Evolutionary conservation across 208 protist species (phyloP).

Genomic region (Crithidia mellificae): DNA sequence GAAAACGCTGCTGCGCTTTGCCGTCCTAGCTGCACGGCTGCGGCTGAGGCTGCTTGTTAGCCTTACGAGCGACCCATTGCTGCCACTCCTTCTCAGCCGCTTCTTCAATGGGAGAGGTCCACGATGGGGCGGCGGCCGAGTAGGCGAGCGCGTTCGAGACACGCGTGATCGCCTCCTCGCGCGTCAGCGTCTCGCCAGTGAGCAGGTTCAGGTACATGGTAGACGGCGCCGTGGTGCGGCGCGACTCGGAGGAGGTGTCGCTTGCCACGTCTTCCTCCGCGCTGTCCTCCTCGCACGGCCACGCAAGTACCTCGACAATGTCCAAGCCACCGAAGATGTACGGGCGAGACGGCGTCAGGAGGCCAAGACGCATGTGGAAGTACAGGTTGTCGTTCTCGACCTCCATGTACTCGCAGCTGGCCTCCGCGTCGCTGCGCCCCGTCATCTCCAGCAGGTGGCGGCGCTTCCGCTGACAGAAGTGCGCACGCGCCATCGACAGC

Average conservation of each 20-base stretch:
- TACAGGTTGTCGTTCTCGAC: conserved; percentile 41
- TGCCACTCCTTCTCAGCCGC: conserved; percentile 40
- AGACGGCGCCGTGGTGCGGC: conserved; percentile 3
- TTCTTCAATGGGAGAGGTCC: conserved; percentile 31
- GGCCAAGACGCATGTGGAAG: conserved; percentile 64
- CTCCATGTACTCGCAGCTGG: conserved; percentile 9
- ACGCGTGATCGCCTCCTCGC: conserved; percentile 24
- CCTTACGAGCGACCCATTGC: conserved; percentile 25
- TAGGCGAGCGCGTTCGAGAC: conserved; percentile 15
- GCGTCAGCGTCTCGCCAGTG: conserved; percentile 32
- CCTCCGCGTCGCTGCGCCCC: conserved; percentile 1
- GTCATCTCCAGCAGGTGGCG: conserved; percentile 15
- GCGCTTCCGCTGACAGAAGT: conserved; percentile 31
- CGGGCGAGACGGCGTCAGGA: conserved; percentile 77
- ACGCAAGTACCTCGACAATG: conserved; percentile 50
- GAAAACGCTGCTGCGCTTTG: background rate
- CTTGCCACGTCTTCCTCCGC: conserved; percentile 12
- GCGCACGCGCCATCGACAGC: conserved; percentile 25
- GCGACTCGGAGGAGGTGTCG: background rate
- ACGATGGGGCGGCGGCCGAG: conserved; percentile 10
- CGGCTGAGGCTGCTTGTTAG: conserved; percentile 6
- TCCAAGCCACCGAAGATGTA: conserved; percentile 72
- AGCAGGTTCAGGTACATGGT: conserved; percentile 36
- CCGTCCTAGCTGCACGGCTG: conserved; percentile 18
- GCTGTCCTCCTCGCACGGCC: conserved; percentile 15